Evolutionary conservation across 176 grass and related monocot species (phyloP).

Genomic region (Miscanthus lutarioriparius): DNA sequence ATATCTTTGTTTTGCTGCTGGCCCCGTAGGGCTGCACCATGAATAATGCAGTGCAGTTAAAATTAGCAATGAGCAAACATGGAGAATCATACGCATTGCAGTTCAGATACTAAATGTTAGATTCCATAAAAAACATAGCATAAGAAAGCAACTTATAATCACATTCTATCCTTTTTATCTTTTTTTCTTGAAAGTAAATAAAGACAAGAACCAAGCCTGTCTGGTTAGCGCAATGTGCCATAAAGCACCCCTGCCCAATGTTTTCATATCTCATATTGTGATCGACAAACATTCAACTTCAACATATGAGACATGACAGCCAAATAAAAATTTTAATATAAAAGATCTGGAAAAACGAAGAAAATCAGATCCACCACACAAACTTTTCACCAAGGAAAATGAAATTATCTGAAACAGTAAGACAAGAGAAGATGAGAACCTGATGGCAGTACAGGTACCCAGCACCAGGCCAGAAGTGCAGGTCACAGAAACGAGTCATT

Average conservation of each 20-base stretch:
- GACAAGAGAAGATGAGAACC: slow-evolving; percentile 47
- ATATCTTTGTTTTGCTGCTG: no score
- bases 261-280: background rate
- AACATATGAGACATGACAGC: background rate
- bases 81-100: background rate
- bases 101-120: background rate
- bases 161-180: background rate
- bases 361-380: background rate
- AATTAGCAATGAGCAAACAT: background rate
- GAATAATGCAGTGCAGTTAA: background rate
- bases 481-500: slow-evolving; percentile 65
- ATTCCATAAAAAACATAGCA: slow-evolving; percentile 5
- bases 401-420: background rate
- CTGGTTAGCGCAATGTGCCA: background rate
- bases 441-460: slow-evolving; percentile 91
- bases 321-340: background rate
- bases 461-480: slow-evolving; percentile 72
- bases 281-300: background rate
- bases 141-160: slow-evolving; percentile 16
- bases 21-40: no score
- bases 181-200: background rate
- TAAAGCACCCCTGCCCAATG: background rate
- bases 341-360: background rate
- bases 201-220: background rate
- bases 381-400: background rate